A percentile compares a stretch with the other conserved stretches of the same genome.
Conservation (phyloP, 495 filamentous ascomycete species). For the Alectoria sarmentosa region DNA sequence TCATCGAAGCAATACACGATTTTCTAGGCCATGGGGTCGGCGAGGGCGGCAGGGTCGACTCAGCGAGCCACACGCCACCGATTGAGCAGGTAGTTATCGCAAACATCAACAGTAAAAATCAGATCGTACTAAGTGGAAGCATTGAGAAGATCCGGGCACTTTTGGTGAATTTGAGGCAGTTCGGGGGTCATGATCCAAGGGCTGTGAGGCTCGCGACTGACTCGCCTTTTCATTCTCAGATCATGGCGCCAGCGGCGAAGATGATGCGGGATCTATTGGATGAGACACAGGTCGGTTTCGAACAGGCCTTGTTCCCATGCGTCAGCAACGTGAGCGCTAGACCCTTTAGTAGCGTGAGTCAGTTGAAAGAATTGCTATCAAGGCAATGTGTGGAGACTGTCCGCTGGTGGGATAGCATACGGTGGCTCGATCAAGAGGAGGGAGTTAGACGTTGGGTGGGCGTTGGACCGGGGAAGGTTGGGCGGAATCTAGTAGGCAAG, state of each 20-base stretch:
- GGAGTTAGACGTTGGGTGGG: conserved; percentile 86
- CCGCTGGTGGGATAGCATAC: conserved; percentile 86
- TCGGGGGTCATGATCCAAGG: conserved; percentile 86
- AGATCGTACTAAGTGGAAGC: conserved; percentile 89
- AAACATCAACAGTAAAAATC: conserved; percentile 92
- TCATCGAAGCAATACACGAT: conserved; percentile 69
- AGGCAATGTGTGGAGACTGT: conserved; percentile 82
- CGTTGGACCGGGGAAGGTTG: conserved; percentile 91
- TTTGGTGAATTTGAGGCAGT: conserved; percentile 84
- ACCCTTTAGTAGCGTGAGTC: conserved; percentile 64
- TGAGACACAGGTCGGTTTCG: conserved; percentile 57
- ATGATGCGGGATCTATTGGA: conserved; percentile 62
- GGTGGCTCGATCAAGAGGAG: conserved; percentile 78
- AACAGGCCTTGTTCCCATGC: conserved; percentile 59
- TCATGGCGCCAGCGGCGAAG: conserved; percentile 78
- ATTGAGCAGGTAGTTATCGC: conserved; percentile 87
- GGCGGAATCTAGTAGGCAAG: conserved; percentile 87
- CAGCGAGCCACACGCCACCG: conserved; percentile 54
- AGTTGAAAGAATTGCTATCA: conserved; percentile 69
- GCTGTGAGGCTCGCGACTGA: conserved; percentile 83
- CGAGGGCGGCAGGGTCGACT: conserved; percentile 59
- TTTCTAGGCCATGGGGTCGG: conserved; percentile 63
- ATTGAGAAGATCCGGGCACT: conserved; percentile 78
- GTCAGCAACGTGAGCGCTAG: conserved; percentile 78
- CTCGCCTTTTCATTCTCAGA: conserved; percentile 85